Conservation (phyloP, 306 rosid genomes). For the Trifolium subterraneum region DNA sequence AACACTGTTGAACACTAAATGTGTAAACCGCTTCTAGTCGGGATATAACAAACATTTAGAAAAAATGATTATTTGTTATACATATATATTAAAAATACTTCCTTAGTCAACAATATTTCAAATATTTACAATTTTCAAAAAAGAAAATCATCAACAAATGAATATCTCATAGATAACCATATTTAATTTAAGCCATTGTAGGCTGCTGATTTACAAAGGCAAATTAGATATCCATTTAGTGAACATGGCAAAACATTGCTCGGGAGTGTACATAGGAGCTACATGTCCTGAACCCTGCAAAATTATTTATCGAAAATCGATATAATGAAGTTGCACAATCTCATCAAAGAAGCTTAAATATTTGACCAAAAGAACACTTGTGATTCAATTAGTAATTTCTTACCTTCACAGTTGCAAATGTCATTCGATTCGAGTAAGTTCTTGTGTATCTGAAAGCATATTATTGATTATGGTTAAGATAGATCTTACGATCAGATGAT, state of each 20-base stretch:
- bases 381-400: neutral
- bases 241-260: conserved; percentile 31
- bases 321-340: neutral
- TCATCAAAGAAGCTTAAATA: neutral
- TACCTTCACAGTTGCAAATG: conserved; percentile 59
- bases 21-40: too few species aligned
- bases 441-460: conserved; percentile 38
- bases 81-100: neutral
- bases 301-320: neutral
- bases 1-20: too few species aligned
- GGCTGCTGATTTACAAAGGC: conserved; percentile 26
- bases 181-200: too few species aligned
- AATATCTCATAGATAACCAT: too few species aligned
- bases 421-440: conserved; percentile 50
- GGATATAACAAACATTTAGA: too few species aligned
- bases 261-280: conserved; percentile 18
- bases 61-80: too few species aligned
- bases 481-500: too few species aligned
- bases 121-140: neutral
- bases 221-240: conserved; percentile 31
- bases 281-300: conserved; percentile 35
- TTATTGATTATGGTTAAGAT: neutral
- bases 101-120: neutral
- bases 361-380: neutral
- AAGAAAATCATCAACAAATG: neutral